These are phyloP conservation scores for Trypanosoma scelopori DNA, from an alignment of 208 protist genomes.

Conservation along the genomic window DNA sequence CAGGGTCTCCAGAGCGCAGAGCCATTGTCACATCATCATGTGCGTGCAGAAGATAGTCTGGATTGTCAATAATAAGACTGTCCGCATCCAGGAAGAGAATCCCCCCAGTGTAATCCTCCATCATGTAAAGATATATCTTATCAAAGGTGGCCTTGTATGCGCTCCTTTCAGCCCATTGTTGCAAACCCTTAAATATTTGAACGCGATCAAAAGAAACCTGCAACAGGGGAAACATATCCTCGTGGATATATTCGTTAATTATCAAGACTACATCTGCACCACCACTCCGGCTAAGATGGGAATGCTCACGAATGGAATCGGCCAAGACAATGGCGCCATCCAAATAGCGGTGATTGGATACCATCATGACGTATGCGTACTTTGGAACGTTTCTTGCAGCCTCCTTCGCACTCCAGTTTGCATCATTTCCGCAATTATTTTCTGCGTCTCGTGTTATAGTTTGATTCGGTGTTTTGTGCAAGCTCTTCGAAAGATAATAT, in stretches of 20 bases:
- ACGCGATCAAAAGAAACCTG: constrained; percentile 29
- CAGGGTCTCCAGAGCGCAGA: constrained; percentile 7
- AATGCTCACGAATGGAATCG: constrained; percentile 31
- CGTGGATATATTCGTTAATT: constrained; percentile 24
- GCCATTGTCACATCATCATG: neutral
- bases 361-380: constrained; percentile 32
- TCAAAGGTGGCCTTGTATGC: constrained; percentile 33
- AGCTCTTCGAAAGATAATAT: neutral
- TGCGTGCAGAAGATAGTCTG: constrained; percentile 15
- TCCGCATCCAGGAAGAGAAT: constrained; percentile 37
- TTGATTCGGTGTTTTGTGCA: neutral
- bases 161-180: constrained; percentile 21
- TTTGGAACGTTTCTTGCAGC: constrained; percentile 7
- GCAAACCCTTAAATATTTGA: constrained; percentile 23
- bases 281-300: constrained; percentile 12
- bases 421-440: neutral
- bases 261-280: constrained; percentile 31
- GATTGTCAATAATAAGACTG: constrained; percentile 23
- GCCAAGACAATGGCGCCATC: constrained; percentile 35
- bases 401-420: neutral
- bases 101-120: constrained; percentile 28
- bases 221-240: constrained; percentile 28
- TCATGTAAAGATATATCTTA: constrained; percentile 33
- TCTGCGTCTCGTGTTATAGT: neutral
- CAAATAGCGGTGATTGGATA: constrained; percentile 31